Evolutionary conservation across 176 grass and related monocot species (phyloP).

Genomic region (Musa acuminata): DNA sequence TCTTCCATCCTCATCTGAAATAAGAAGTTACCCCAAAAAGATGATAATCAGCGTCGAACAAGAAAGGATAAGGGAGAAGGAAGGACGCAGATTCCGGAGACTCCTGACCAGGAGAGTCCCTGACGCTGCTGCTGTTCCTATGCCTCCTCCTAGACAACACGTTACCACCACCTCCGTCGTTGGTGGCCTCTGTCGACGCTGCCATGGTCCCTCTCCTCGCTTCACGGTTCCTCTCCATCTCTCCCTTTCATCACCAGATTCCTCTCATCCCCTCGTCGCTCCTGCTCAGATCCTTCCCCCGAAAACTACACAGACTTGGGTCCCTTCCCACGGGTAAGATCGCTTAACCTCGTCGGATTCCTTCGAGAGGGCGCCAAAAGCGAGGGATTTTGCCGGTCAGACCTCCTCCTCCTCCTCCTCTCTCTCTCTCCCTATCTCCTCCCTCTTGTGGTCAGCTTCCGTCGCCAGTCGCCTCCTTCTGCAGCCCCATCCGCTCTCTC

Average conservation of each 20-base stretch:
- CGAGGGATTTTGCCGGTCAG: not conserved
- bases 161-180: conserved; percentile 35
- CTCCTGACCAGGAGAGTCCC: conserved; percentile 28
- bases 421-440: conserved; percentile 3
- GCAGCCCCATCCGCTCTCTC: conserved; percentile 9
- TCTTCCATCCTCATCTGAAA: conserved; percentile 29
- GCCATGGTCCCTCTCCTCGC: conserved; percentile 11
- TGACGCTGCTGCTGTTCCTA: conserved; percentile 37
- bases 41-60: conserved; percentile 2
- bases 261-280: not conserved
- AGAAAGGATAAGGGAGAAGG: not conserved
- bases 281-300: not conserved
- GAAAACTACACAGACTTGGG: not conserved
- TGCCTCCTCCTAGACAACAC: conserved; percentile 44
- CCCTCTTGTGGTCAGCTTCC: conserved; percentile 32
- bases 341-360: not conserved
- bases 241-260: conserved; percentile 1
- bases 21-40: not conserved
- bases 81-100: not conserved
- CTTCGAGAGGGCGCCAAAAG: not conserved
- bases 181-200: conserved; percentile 15
- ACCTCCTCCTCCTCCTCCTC: not conserved
- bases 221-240: conserved; percentile 11
- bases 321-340: not conserved
- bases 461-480: conserved; percentile 32